A percentile compares a stretch with the other conserved stretches of the same genome.
Evolutionary conservation across 371 early-diverging fungal genomes (phyloP).

Genomic region (Actinomucor elegans): DNA sequence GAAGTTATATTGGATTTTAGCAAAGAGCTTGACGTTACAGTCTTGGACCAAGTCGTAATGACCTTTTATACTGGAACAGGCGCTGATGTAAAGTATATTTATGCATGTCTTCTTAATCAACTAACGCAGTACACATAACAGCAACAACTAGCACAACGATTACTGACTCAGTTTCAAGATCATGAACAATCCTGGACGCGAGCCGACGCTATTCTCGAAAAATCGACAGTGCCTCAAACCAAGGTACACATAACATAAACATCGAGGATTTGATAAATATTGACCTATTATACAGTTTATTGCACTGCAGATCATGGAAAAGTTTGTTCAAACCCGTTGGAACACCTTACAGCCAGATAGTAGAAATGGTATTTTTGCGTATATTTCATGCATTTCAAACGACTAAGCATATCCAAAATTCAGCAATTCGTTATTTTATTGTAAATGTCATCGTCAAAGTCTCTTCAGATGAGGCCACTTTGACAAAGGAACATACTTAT

Average conservation of each 20-base stretch:
- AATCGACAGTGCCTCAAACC: slow-evolving; percentile 77
- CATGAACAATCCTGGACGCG: slow-evolving; percentile 97
- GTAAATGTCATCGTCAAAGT: slow-evolving; percentile 86
- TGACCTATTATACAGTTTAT: slow-evolving; percentile 78
- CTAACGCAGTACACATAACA: slow-evolving; percentile 22
- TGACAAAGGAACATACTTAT: slow-evolving; percentile 71
- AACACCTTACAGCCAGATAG: slow-evolving; percentile 90
- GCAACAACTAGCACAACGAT: slow-evolving; percentile 81
- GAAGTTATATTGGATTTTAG: slow-evolving; percentile 87
- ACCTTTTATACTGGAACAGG: slow-evolving; percentile 74
- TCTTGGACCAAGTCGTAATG: slow-evolving; percentile 89
- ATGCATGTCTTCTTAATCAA: too few relatives aligned
- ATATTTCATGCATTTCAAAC: not conserved
- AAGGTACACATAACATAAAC: too few relatives aligned
- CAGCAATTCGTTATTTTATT: slow-evolving; percentile 93
- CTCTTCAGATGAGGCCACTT: slow-evolving; percentile 77
- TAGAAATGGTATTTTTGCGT: slow-evolving; percentile 67
- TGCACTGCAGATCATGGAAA: slow-evolving; percentile 96
- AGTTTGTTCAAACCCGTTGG: slow-evolving; percentile 97
- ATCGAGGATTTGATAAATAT: too few relatives aligned
- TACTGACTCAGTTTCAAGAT: slow-evolving; percentile 94
- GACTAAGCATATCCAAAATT: not conserved
- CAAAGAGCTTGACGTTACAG: slow-evolving; percentile 80
- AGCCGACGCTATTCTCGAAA: slow-evolving; percentile 93
- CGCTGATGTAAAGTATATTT: slow-evolving; percentile 56